These are phyloP conservation scores for Viscum album DNA, from an alignment of 177 flowering plant genomes.

Conservation along the genomic window DNA sequence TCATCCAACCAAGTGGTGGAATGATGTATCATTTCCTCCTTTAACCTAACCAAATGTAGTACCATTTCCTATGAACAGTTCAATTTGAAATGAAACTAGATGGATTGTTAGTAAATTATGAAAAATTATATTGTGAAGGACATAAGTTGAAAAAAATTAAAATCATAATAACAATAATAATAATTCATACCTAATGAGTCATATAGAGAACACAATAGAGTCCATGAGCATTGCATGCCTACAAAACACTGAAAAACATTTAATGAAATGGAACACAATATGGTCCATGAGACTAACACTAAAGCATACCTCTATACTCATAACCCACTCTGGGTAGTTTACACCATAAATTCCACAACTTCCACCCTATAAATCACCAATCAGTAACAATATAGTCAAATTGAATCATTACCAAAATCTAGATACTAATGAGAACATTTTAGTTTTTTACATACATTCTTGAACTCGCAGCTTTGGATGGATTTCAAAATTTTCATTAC, in stretches of 20 bases:
- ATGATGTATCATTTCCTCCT: too few relatives aligned
- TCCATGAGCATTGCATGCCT: slow-evolving; percentile 99
- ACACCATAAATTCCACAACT: slow-evolving; percentile 64
- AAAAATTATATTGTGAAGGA: too few relatives aligned
- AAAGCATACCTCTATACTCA: slow-evolving; percentile 74
- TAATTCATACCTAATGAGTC: too few relatives aligned
- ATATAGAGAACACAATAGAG: slow-evolving; percentile 81
- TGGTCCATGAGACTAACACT: too few relatives aligned
- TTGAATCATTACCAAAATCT: too few relatives aligned
- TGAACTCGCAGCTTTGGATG: slow-evolving; percentile 70
- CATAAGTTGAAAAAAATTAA: slow-evolving; percentile 7
- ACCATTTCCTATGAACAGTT: too few relatives aligned
- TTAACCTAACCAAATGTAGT: too few relatives aligned
- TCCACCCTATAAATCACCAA: slow-evolving; percentile 40
- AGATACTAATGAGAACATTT: slow-evolving; percentile 10
- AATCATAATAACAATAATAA: too few relatives aligned
- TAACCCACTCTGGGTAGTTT: slow-evolving; percentile 55
- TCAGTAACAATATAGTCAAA: background rate
- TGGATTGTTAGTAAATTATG: too few relatives aligned
- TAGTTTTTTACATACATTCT: slow-evolving; percentile 44
- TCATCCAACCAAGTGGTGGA: too few relatives aligned
- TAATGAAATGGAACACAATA: background rate
- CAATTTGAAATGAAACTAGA: too few relatives aligned
- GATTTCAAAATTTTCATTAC: slow-evolving; percentile 62
- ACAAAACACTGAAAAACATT: too few relatives aligned